These are phyloP conservation scores for Phytopythium mirpurense DNA, from an alignment of 352 stramenopile genomes.

Conservation along the genomic window DNA sequence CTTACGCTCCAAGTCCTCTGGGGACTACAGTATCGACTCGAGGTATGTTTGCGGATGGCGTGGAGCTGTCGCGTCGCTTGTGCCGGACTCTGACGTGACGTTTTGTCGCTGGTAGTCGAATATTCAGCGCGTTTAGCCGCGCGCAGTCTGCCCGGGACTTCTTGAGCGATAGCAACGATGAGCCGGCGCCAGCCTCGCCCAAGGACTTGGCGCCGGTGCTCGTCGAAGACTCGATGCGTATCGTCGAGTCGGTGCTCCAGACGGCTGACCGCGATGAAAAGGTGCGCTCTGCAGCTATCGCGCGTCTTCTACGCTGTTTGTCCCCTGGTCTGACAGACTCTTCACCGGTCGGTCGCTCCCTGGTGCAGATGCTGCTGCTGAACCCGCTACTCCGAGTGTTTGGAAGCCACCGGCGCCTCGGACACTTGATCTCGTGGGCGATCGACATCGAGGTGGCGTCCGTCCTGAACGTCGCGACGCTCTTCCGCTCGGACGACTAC, in stretches of 20 bases:
- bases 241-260: slow-evolving; percentile 74
- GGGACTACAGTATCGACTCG: slow-evolving; percentile 9
- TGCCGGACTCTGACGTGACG: neutral
- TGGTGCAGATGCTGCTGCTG: slow-evolving; percentile 42
- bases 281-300: slow-evolving; percentile 6
- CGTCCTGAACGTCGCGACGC: slow-evolving; percentile 70
- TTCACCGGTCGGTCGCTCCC: no score
- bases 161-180: slow-evolving; percentile 26
- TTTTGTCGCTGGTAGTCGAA: neutral
- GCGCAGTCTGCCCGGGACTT: slow-evolving; percentile 42
- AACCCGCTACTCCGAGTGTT: slow-evolving; percentile 63
- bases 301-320: no score
- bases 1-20: slow-evolving; percentile 18
- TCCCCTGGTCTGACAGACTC: no score
- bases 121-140: slow-evolving; percentile 31
- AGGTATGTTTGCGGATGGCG: slow-evolving; percentile 4
- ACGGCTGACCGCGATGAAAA: slow-evolving; percentile 74
- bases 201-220: slow-evolving; percentile 48
- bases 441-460: slow-evolving; percentile 75
- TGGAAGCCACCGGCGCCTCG: slow-evolving; percentile 49
- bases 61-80: neutral
- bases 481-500: slow-evolving; percentile 77
- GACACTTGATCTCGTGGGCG: slow-evolving; percentile 59
- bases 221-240: slow-evolving; percentile 64
- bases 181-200: slow-evolving; percentile 15